Conservation (phyloP, 768 basidiomycete species). For the Hypholoma sublateritium region DNA sequence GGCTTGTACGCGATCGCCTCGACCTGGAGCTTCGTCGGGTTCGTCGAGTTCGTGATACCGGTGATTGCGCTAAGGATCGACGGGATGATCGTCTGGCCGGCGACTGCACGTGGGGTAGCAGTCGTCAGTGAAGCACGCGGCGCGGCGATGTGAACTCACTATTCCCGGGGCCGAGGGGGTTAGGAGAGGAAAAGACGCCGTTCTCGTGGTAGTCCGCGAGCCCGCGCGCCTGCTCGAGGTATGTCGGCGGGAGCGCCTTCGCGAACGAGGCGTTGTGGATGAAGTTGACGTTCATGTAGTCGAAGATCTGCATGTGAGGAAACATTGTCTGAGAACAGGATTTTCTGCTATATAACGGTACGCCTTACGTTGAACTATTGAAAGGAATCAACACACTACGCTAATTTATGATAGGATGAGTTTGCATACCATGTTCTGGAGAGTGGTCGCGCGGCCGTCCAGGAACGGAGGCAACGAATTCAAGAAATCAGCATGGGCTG, state of each 20-base stretch:
- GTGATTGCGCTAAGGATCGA: conserved; percentile 54
- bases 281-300: conserved; percentile 71
- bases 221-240: conserved; percentile 52
- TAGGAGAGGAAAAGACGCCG: conserved; percentile 56
- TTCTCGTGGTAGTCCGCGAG: conserved; percentile 78
- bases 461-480: conserved; percentile 47
- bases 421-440: conserved; percentile 58
- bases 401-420: not conserved
- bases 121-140: not conserved
- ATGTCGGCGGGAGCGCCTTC: conserved; percentile 42
- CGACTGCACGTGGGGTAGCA: conserved; percentile 44
- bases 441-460: conserved; percentile 48
- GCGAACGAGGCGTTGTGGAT: conserved; percentile 65
- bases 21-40: conserved; percentile 58
- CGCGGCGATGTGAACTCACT: conserved; percentile 33
- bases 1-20: conserved; percentile 75
- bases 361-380: conserved; percentile 37
- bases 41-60: conserved; percentile 45
- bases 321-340: too few relatives aligned
- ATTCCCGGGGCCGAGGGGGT: conserved; percentile 63
- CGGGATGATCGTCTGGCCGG: conserved; percentile 63
- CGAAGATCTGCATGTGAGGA: conserved; percentile 47
- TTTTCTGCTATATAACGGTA: not conserved
- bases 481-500: conserved; percentile 49
- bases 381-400: not conserved